A percentile compares a stretch with the other conserved stretches of the same genome.
phyloP scores from a whole-genome alignment of 2,329 filamentous ascomycete genomes.

The Thermomyces lanuginosus region DNA sequence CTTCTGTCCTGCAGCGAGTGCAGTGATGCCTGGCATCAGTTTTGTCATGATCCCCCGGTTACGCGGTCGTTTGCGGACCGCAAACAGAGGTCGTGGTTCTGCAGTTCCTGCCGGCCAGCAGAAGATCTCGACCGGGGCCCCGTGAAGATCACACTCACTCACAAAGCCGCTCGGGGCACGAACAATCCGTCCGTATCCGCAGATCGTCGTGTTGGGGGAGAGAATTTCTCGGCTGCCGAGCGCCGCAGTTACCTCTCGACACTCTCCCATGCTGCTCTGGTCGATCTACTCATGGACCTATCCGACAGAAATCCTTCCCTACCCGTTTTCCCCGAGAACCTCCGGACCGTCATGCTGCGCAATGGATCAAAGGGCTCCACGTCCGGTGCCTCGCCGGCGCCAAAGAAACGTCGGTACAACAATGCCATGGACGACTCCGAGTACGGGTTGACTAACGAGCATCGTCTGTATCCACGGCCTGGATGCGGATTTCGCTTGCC shows the following conservation, averaged over 20 bases:
- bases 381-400: no score
- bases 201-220: constrained; percentile 13
- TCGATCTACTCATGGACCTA: constrained; percentile 48
- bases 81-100: constrained; percentile 55
- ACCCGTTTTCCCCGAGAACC: constrained; percentile 42
- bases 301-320: constrained; percentile 47
- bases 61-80: constrained; percentile 51
- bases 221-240: constrained; percentile 25
- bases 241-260: constrained; percentile 47
- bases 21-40: constrained; percentile 64
- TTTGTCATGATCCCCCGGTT: constrained; percentile 63
- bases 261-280: constrained; percentile 44
- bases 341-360: constrained; percentile 5
- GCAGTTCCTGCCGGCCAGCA: constrained; percentile 42
- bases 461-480: constrained; percentile 46
- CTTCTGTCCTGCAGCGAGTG: constrained; percentile 80
- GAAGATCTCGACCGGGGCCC: constrained; percentile 6
- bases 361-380: constrained; percentile 1
- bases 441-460: no score
- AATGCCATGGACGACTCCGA: no score
- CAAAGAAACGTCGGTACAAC: no score
- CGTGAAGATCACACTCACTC: constrained; percentile 10
- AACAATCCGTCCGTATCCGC: no score
- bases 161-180: no score
- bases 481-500: constrained; percentile 45